phyloP scores from a whole-genome alignment of 768 basidiomycete species.

The Lentinula detonsa region DNA sequence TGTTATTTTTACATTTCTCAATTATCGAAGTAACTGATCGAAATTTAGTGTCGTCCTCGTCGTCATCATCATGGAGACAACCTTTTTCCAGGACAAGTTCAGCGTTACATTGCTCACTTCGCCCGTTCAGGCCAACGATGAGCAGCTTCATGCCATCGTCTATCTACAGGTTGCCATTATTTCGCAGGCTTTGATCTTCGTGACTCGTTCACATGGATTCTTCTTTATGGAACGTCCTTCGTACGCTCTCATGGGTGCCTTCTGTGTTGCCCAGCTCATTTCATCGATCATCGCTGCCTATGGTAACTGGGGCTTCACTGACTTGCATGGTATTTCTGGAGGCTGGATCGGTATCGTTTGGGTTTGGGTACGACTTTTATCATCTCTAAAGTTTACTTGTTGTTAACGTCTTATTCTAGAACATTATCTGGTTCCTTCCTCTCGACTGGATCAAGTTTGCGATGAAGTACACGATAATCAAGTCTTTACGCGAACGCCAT shows the following conservation, averaged over 20 bases:
- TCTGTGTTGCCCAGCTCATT: slow-evolving; percentile 89
- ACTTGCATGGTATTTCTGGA: slow-evolving; percentile 74
- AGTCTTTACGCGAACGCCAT: slow-evolving; percentile 67
- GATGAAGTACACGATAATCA: slow-evolving; percentile 93
- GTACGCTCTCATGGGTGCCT: slow-evolving; percentile 80
- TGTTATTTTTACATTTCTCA: slow-evolving; percentile 11
- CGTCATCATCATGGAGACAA: slow-evolving; percentile 78
- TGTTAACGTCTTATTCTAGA: slow-evolving; percentile 38
- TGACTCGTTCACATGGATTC: slow-evolving; percentile 90
- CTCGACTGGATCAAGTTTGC: slow-evolving; percentile 95
- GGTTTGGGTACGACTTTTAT: slow-evolving; percentile 71
- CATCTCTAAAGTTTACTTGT: neutral
- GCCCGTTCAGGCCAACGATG: slow-evolving; percentile 51
- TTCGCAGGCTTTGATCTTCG: slow-evolving; percentile 96
- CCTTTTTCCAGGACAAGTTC: slow-evolving; percentile 87
- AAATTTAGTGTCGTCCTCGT: slow-evolving; percentile 63
- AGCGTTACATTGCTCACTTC: slow-evolving; percentile 48
- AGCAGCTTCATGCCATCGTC: slow-evolving; percentile 80
- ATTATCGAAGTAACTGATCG: neutral
- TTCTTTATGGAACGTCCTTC: slow-evolving; percentile 98
- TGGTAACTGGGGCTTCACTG: slow-evolving; percentile 92
- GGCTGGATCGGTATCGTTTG: slow-evolving; percentile 97
- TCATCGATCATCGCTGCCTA: slow-evolving; percentile 95
- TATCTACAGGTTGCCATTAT: slow-evolving; percentile 98
- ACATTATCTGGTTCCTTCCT: slow-evolving; percentile 94